A percentile compares a stretch with the other conserved stretches of the same genome.
phyloP scores from a whole-genome alignment of 768 basidiomycete genomes.

The Sarcodon sp. region DNA sequence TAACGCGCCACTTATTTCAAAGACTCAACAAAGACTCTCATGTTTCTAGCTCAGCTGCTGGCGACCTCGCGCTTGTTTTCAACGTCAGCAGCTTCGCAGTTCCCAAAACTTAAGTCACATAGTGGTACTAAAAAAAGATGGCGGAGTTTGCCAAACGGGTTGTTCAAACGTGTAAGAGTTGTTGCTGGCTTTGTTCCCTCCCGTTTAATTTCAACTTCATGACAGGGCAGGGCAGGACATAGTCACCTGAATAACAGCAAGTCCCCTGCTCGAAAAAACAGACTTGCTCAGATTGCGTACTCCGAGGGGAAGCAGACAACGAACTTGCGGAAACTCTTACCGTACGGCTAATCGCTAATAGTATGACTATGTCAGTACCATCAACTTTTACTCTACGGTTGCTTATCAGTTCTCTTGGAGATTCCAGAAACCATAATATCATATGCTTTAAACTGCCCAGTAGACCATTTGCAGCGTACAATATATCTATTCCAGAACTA shows the following conservation, averaged over 20 bases:
- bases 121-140: conserved; percentile 76
- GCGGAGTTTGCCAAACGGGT: conserved; percentile 48
- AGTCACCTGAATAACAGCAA: conserved; percentile 64
- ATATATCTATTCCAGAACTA: too few relatives aligned
- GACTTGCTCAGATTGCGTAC: conserved; percentile 51
- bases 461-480: not conserved
- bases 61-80: conserved; percentile 33
- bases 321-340: conserved; percentile 58
- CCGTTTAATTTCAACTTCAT: not conserved
- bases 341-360: conserved; percentile 36
- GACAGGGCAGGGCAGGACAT: conserved; percentile 57
- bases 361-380: not conserved
- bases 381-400: not conserved
- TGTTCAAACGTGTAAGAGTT: conserved; percentile 61
- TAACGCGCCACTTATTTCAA: too few relatives aligned
- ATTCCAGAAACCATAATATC: not conserved
- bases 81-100: conserved; percentile 37
- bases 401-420: not conserved
- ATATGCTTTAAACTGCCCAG: not conserved
- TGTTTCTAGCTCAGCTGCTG: too few relatives aligned
- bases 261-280: conserved; percentile 50
- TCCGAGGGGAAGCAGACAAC: conserved; percentile 52
- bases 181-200: not conserved
- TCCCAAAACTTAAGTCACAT: conserved; percentile 73
- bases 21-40: too few relatives aligned